Base-by-base conservation (phyloP, 2,329 filamentous ascomycete genomes). In the Waltergamsia citrina region DNA sequence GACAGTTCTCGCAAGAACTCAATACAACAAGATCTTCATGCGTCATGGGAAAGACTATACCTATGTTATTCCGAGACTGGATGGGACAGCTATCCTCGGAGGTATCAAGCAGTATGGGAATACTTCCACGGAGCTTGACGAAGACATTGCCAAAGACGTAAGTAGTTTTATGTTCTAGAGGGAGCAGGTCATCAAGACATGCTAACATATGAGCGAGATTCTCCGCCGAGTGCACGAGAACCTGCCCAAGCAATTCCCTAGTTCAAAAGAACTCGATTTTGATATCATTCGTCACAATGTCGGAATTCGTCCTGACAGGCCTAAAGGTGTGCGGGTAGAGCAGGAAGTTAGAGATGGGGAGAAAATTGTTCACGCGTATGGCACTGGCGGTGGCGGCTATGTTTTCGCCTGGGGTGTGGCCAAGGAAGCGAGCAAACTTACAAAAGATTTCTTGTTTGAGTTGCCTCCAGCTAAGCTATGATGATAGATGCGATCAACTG, bases 1-100 rank as follows among this genome's bases (percentile, higher is more conserved):
- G 26, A 38, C 37, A 3, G n/a, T 33, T 3, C 20, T 43, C 15
- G 39, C 42, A 11, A 35, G 32, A 23, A 37, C 36, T 10, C 23
- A 34, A 10, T 43, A 20, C 31, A 12, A 32, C 15, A 33, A 22
- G 6, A 35, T 26, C 15, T 39, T 36, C 20, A 38, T 45, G 11
- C 27, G 35, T 10, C 26, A 39, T 7, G 41, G 38, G 1, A 29
- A 33, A 3, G 26, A 30, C 15, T 45, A 45, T 17, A 42, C 39
- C 22, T 45, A 45, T 20, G 16, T 38, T 9, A 39, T 45, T 32
- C 38, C 37, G 2, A 16, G 43, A 4, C 34, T 35, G 1, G 41
- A 45, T 19, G 43, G 43, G 15, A 45, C 43, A 3, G 41, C 36
- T 3, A 39, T 42, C 3, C 26, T 45, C 10, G 43, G 43, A 2